phyloP scores from a whole-genome alignment of 768 basidiomycete species.

The Panaeolus papilionaceus region DNA sequence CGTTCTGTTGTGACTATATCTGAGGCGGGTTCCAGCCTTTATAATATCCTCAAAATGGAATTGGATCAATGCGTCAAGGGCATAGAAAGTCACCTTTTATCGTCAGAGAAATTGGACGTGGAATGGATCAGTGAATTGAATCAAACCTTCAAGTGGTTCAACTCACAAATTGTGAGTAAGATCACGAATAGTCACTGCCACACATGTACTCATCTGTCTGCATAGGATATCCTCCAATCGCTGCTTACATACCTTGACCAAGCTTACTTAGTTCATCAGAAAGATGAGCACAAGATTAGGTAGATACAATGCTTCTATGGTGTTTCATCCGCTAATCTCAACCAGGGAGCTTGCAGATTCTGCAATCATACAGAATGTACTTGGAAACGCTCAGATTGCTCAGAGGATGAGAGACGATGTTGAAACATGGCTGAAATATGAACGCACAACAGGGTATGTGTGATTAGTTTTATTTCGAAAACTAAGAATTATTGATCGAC shows the following conservation, averaged over 20 bases:
- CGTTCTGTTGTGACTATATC: conserved; percentile 58
- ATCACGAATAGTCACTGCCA: neutral
- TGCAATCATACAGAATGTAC: conserved; percentile 56
- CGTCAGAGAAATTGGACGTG: conserved; percentile 39
- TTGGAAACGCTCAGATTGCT: conserved; percentile 52
- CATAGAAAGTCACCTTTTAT: conserved; percentile 46
- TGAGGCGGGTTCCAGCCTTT: conserved; percentile 62
- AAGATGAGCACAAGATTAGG: conserved; percentile 50
- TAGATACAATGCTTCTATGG: conserved; percentile 27
- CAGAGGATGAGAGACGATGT: conserved; percentile 52
- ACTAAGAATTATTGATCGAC: conserved; percentile 9
- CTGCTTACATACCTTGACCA: conserved; percentile 78
- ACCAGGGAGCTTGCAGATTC: conserved; percentile 63
- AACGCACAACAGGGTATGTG: conserved; percentile 51
- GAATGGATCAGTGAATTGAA: conserved; percentile 69
- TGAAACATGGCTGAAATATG: conserved; percentile 56
- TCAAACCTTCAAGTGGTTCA: conserved; percentile 65
- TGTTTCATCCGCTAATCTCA: conserved; percentile 23
- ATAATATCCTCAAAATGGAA: conserved; percentile 62
- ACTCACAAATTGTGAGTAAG: conserved; percentile 64
- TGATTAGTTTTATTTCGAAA: neutral
- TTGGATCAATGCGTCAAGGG: conserved; percentile 59
- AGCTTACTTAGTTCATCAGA: conserved; percentile 55
- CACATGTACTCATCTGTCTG: neutral
- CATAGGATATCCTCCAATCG: conserved; percentile 62